Base-by-base conservation (phyloP, 23 red algal species). In the Chondrus crispus region DNA sequence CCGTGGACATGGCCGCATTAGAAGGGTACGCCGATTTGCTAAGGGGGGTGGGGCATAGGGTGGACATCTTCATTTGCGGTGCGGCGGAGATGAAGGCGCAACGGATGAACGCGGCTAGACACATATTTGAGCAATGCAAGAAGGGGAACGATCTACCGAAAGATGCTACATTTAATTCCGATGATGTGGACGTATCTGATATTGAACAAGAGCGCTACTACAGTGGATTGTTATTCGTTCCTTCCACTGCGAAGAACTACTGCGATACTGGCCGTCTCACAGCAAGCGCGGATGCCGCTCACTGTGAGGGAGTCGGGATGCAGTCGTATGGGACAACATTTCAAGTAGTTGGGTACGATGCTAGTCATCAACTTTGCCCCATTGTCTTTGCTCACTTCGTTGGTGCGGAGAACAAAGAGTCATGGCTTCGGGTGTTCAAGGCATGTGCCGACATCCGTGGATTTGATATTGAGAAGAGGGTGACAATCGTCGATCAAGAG, bases 241-340 rank as follows among this genome's bases (percentile, higher is more conserved):
- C 81, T 22, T 66, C 54, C 41, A 60, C 68, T 2, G 54, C 81
- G 32, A 35, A 20, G 30, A 2, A 2, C n/a, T 85, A 85, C 24
- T 64, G 57, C 35, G n/a, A 47, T 53, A 45, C 43, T 49, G 62
- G 81, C 32, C 54, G 81, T 47, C 43, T 4, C 5, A 85, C 81
- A 12, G 7, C 81, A 9, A 60, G 54, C 16, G 81, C 81, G 2
- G 81, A 85, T n/a, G 81, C 81, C 68, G 81, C 55, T 3, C 81
- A 85, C 68, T 68, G 62, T 68, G 81, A 85, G 32, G 81, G 81
- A 4, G 55, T 85, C 2, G 81, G 81, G 6, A 53, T 40, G 16
- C 81, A 68, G 68, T 85, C 81, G 29, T 85, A 85, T 68, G 81
- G 81, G 35, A 85, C 81, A 46, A 68, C 81, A 47, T 85, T 85